Percentiles rank a stretch among this genome's conserved stretches.
These are phyloP conservation scores for Nicotiana knightiana DNA, from an alignment of 257 asterid species.

Conservation along the genomic window DNA sequence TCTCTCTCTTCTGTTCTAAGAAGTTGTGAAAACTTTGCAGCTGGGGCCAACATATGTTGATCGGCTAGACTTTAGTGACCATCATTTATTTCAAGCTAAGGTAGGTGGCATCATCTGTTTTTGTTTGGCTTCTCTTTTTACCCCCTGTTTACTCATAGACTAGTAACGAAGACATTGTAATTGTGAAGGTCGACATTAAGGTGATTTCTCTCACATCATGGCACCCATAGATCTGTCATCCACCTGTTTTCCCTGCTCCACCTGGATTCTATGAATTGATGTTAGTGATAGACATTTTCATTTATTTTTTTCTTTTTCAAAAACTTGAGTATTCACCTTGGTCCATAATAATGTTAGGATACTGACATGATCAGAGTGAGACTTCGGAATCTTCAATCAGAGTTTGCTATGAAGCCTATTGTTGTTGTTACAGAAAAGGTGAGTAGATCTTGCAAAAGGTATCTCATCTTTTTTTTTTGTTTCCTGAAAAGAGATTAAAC, in stretches of 20 bases:
- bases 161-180: not conserved
- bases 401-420: constrained; percentile 46
- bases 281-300: not conserved
- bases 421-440: constrained; percentile 90
- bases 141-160: not conserved
- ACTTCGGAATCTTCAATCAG: constrained; percentile 53
- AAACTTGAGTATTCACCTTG: constrained; percentile 7
- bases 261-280: not conserved
- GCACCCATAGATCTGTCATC: not conserved
- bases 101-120: constrained; percentile 21
- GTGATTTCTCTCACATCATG: not conserved
- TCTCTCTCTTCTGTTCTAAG: not conserved
- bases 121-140: not conserved
- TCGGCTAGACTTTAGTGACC: constrained; percentile 82
- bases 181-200: not conserved
- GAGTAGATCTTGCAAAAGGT: constrained; percentile 6
- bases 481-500: not conserved
- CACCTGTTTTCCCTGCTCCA: not conserved
- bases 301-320: not conserved
- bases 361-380: constrained; percentile 42
- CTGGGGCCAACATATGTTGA: constrained; percentile 73
- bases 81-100: constrained; percentile 57
- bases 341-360: constrained; percentile 43
- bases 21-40: constrained; percentile 38
- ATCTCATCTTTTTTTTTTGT: not conserved